Evolutionary conservation across 2,329 filamentous ascomycete genomes (phyloP), one percentile per base, ranked within the genome.

Genomic region (Gremmenia infestans): DNA sequence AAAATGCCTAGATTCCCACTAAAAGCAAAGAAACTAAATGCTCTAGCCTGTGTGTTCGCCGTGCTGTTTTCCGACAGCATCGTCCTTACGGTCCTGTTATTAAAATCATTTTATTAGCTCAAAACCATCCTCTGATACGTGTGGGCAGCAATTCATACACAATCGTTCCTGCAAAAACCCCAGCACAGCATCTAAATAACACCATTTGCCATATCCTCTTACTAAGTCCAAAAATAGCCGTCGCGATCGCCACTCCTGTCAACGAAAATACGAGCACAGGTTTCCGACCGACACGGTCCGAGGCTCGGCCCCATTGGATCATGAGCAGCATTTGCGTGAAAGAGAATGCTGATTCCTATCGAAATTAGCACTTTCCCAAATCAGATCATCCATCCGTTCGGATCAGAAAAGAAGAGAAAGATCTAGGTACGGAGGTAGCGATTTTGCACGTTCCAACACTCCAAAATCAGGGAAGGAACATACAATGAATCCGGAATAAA

Each of bases 21-120:
- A 66, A 93, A 89, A 9, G 88, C 87, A 67, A 92, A 92, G 76
- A 83, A 88, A 65, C 85, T 85, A 66, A 92, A 94, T 0, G 86
- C 83, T 28, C 78, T 74, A 0, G 89, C 88, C 71, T 92, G 88
- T 0, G 85, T 91, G 59, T 81, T 78, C 5, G 80, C 73, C 0
- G 85, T 88, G 69, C 83, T 87, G 62, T 85, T 82, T 71, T 94
- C 89, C 17, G 81, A 81, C 32, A 93, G 77, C 86, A 93, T 91
- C 6, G 88, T 85, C 28, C 89, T 79, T 54, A 93, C 82, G 5
- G 88, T 69, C 1, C 67, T 68, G n/a, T 48, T 23, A 25, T 25
- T 32, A 15, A 15, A 45, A 22, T 35, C 12, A n/a, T 14, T n/a
- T 23, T 17, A 22, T 45, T 7, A 9, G 14, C 15, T 14, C 32